Evolutionary conservation across 192 early-diverging fungal species (phyloP).

Genomic region (Entomortierella parvispora): DNA sequence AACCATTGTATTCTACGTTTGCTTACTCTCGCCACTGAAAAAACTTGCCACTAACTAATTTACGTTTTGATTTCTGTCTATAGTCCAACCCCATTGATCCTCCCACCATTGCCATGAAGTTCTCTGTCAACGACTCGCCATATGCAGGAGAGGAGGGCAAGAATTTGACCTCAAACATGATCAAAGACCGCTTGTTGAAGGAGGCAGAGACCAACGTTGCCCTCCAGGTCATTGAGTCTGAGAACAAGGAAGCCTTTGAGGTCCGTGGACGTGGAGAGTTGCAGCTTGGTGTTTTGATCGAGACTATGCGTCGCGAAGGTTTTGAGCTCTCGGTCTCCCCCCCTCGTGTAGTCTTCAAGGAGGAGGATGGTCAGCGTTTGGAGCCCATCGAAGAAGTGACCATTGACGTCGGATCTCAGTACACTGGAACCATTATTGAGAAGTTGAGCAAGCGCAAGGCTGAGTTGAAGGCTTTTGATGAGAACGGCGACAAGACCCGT

Average conservation of each 20-base stretch:
- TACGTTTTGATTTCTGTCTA: neutral
- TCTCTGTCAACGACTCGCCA: constrained; percentile 90
- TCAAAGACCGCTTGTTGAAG: constrained; percentile 76
- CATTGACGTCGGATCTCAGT: constrained; percentile 78
- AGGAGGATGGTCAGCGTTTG: constrained; percentile 61
- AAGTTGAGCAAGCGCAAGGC: constrained; percentile 87
- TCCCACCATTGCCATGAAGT: constrained; percentile 87
- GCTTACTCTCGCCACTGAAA: neutral
- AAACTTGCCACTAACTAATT: too few relatives aligned
- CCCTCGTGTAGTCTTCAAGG: constrained; percentile 84
- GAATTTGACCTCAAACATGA: constrained; percentile 80
- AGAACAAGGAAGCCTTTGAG: constrained; percentile 78
- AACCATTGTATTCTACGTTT: neutral
- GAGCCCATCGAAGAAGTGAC: constrained; percentile 90
- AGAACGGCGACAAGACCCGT: constrained; percentile 76
- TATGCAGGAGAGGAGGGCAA: constrained; percentile 82
- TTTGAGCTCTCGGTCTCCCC: constrained; percentile 87
- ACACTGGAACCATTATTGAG: constrained; percentile 83
- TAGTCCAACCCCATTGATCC: constrained; percentile 81
- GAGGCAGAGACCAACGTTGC: constrained; percentile 88
- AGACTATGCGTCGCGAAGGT: constrained; percentile 91
- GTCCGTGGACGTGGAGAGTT: constrained; percentile 90
- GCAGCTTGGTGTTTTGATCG: constrained; percentile 87
- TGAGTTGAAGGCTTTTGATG: constrained; percentile 78
- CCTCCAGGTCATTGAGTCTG: constrained; percentile 75